A percentile compares a stretch with the other conserved stretches of the same genome.
Evolutionary conservation across 129 eudicot genomes (phyloP).

Genomic region (Gnaphalium uliginosum): DNA sequence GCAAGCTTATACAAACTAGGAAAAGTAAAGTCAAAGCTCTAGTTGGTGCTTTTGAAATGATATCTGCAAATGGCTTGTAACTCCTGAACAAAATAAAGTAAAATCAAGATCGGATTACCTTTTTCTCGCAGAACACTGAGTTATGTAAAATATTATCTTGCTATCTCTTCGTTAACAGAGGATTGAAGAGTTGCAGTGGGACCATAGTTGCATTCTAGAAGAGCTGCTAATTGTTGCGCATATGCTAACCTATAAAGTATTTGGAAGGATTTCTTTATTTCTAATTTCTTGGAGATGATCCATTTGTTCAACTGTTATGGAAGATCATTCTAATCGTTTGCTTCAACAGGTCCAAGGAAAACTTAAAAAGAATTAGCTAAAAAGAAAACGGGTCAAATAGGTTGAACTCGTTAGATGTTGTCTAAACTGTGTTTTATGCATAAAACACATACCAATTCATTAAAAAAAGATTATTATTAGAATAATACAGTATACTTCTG

Average conservation of each 20-base stretch:
- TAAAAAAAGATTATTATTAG: too few relatives aligned
- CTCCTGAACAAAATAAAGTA: neutral
- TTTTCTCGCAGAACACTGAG: neutral
- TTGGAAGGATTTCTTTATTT: neutral
- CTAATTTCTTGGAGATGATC: neutral
- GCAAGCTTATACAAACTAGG: slow-evolving; percentile 48
- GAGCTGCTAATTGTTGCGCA: neutral
- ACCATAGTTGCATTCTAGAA: neutral
- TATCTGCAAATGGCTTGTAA: neutral
- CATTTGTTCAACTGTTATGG: neutral
- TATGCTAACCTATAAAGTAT: neutral
- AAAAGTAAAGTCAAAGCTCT: slow-evolving; percentile 71
- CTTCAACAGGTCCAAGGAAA: neutral
- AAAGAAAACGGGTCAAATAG: neutral
- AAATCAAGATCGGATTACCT: neutral
- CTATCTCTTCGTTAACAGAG: neutral
- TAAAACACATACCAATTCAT: neutral
- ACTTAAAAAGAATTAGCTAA: neutral
- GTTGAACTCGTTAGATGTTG: neutral
- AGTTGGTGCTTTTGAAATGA: slow-evolving; percentile 41
- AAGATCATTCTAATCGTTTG: neutral
- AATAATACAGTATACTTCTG: too few relatives aligned
- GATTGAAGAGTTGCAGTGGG: neutral
- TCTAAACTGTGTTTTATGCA: neutral
- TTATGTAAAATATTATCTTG: neutral